Conservation (phyloP, 345 rosid genomes). For the Reutealis trisperma region DNA sequence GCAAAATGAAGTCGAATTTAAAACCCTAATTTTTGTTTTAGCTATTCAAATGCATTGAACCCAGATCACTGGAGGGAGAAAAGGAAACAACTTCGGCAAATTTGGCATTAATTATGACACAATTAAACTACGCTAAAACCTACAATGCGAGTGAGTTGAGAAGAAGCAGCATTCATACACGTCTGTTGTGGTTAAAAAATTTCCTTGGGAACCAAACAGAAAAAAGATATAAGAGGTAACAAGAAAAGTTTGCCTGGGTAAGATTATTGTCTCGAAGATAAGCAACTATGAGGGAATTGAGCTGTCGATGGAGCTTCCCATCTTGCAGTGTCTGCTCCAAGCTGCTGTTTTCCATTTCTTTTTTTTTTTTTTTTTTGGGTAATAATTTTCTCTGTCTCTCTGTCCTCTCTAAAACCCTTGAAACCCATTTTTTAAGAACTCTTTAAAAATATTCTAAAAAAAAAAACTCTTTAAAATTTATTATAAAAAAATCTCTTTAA, state of each 20-base stretch:
- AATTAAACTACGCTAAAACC: not conserved
- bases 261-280: conserved; percentile 82
- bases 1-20: not conserved
- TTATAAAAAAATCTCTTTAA: too few species aligned
- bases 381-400: not conserved
- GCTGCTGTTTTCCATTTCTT: conserved; percentile 39
- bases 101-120: not conserved
- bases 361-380: not conserved
- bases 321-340: conserved; percentile 71
- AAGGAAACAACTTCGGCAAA: conserved; percentile 4
- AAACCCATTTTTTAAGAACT: too few species aligned
- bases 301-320: conserved; percentile 64
- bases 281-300: conserved; percentile 78
- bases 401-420: too few species aligned
- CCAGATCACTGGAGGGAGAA: not conserved
- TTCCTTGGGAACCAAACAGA: not conserved
- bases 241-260: conserved; percentile 40
- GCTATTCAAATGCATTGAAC: conserved; percentile 3
- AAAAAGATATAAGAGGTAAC: not conserved
- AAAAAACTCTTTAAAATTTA: too few species aligned
- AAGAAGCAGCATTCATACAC: not conserved
- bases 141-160: not conserved
- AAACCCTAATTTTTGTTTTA: not conserved
- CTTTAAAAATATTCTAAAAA: too few species aligned
- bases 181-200: not conserved